Percentiles rank a stretch among this genome's conserved stretches.
Evolutionary conservation across 2,329 filamentous ascomycete species (phyloP).

Genomic region (Macrophomina phaseolina): DNA sequence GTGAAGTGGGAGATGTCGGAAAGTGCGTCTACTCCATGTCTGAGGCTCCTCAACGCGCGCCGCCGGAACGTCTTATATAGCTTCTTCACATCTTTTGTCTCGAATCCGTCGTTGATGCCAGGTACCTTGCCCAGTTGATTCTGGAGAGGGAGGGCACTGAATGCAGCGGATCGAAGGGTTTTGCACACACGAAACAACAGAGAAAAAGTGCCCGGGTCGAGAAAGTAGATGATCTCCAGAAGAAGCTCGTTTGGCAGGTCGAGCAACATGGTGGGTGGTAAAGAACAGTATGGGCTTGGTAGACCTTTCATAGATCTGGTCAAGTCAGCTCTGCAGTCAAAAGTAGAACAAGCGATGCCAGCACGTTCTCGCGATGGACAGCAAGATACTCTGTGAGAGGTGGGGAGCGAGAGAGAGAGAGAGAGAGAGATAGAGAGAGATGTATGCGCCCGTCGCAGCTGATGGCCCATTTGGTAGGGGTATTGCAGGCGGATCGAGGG

Average conservation of each 20-base stretch:
- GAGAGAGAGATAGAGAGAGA: not conserved
- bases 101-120: constrained; percentile 17
- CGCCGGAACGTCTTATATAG: constrained; percentile 1
- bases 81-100: not conserved
- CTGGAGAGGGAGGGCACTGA: constrained; percentile 31
- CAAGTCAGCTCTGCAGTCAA: constrained; percentile 9
- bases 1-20: not conserved
- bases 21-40: constrained; percentile 10
- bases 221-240: constrained; percentile 30
- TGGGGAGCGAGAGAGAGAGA: not conserved
- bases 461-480: not conserved
- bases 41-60: not conserved
- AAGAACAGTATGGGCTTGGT: not conserved
- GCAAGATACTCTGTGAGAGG: too few species aligned
- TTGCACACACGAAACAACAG: constrained; percentile 32
- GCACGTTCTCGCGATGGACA: not conserved
- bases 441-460: not conserved
- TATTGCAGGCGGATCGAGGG: not conserved
- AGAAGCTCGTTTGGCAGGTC: constrained; percentile 34
- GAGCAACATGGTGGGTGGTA: constrained; percentile 28
- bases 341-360: not conserved
- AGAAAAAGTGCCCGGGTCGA: constrained; percentile 36
- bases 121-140: constrained; percentile 31
- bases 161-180: constrained; percentile 33
- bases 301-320: not conserved